phyloP scores from a whole-genome alignment of 2,329 filamentous ascomycete genomes.

The Paraconiothyrium sp. region DNA sequence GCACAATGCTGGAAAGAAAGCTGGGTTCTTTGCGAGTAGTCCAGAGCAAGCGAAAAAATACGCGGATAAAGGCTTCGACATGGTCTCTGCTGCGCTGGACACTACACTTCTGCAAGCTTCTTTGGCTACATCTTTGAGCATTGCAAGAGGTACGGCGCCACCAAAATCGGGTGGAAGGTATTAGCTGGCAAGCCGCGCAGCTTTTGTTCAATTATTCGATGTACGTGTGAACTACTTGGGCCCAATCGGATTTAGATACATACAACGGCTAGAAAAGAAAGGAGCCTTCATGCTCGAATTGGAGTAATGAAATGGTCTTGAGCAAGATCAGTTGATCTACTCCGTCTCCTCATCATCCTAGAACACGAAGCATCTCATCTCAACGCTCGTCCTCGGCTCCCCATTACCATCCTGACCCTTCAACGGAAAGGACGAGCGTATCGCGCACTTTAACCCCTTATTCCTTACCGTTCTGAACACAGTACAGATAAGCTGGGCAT shows the following conservation, averaged over 20 bases:
- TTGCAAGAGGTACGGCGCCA: background rate
- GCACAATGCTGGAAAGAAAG: background rate
- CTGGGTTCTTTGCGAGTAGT: constrained; percentile 3
- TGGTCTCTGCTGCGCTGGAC: constrained; percentile 1
- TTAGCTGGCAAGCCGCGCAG: background rate
- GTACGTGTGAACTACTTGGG: too few relatives aligned
- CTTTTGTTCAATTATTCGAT: too few relatives aligned
- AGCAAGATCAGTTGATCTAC: background rate
- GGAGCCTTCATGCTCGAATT: background rate
- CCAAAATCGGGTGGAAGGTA: background rate
- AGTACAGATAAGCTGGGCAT: too few relatives aligned
- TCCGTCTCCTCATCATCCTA: background rate
- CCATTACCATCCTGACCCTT: too few relatives aligned
- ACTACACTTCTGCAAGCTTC: constrained; percentile 3
- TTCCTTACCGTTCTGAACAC: too few relatives aligned
- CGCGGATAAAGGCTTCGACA: background rate
- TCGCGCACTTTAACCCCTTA: too few relatives aligned
- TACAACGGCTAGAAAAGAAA: background rate
- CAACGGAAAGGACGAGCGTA: too few relatives aligned
- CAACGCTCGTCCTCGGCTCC: too few relatives aligned
- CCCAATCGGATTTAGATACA: background rate
- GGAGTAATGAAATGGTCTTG: background rate
- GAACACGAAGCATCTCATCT: background rate
- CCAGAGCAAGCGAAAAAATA: constrained; percentile 3
- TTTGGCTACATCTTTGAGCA: background rate